Evolutionary conservation across 225 moss, liverwort and hornwort genomes (phyloP).

Genomic region (Marchantia polymorpha): DNA sequence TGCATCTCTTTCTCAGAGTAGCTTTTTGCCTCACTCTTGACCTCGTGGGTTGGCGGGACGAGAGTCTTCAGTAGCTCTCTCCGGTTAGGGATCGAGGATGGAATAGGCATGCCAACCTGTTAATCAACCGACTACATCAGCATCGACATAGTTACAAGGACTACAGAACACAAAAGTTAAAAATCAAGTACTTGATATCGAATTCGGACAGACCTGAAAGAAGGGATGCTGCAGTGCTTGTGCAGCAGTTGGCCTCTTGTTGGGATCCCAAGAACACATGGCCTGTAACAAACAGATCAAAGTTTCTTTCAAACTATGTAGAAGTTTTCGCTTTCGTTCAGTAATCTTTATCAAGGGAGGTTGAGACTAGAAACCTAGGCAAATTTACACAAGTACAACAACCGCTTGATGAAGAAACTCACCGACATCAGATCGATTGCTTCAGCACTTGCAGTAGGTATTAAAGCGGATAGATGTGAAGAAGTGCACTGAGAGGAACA

Average conservation of each 20-base stretch:
- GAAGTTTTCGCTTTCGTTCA: no score
- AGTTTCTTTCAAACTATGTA: no score
- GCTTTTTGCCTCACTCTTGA: background rate
- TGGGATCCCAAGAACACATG: conserved; percentile 85
- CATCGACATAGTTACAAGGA: background rate
- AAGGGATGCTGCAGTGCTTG: conserved; percentile 77
- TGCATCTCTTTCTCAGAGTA: conserved; percentile 21
- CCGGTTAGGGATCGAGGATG: conserved; percentile 35
- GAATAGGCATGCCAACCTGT: conserved; percentile 60
- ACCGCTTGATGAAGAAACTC: conserved; percentile 16
- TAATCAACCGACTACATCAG: background rate
- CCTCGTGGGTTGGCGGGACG: conserved; percentile 33
- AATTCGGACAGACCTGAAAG: conserved; percentile 48
- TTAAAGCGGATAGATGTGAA: conserved; percentile 51
- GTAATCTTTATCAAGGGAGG: no score
- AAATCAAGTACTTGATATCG: background rate
- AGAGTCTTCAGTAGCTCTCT: conserved; percentile 55
- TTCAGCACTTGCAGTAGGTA: conserved; percentile 68
- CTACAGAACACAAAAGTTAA: background rate
- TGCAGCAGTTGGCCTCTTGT: conserved; percentile 65
- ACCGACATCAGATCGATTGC: conserved; percentile 73
- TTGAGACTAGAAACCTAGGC: no score
- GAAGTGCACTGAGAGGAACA: conserved; percentile 47
- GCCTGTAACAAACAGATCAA: conserved; percentile 36
- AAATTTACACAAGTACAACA: no score